Conservation (phyloP, 176 grass and related monocot genomes). For the Triticum aestivum region DNA sequence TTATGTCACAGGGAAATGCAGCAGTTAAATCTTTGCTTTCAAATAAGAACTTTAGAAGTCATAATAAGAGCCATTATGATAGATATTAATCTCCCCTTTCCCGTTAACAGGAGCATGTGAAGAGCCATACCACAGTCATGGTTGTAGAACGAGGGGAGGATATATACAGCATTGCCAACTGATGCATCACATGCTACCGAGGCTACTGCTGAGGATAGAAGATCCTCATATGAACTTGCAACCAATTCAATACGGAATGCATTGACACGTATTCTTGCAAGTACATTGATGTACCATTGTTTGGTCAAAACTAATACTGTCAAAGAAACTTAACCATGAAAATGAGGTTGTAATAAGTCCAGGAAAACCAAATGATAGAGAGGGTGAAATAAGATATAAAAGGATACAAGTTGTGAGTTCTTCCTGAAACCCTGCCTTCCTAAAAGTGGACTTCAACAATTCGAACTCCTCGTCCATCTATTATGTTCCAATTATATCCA, state of each 20-base stretch:
- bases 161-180: conserved; percentile 91
- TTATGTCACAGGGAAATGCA: background rate
- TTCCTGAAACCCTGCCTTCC: conserved; percentile 54
- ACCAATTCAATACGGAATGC: conserved; percentile 88
- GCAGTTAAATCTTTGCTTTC: background rate
- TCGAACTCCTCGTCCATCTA: conserved; percentile 74
- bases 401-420: conserved; percentile 71
- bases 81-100: no score
- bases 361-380: conserved; percentile 13
- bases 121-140: conserved; percentile 73
- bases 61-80: no score
- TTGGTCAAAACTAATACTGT: conserved; percentile 71
- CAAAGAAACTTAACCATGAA: conserved; percentile 42
- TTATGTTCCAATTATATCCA: conserved; percentile 13
- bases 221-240: conserved; percentile 71
- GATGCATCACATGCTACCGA: conserved; percentile 58
- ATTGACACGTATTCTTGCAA: conserved; percentile 94
- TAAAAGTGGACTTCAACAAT: conserved; percentile 58
- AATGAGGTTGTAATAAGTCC: conserved; percentile 28
- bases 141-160: conserved; percentile 95
- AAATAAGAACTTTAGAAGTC: conserved; percentile 9
- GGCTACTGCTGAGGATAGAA: conserved; percentile 63
- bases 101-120: no score
- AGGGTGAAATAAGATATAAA: conserved; percentile 20
- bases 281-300: conserved; percentile 90